Conservation (phyloP, 2,329 filamentous ascomycete species). For the Bipolaris cookei region DNA sequence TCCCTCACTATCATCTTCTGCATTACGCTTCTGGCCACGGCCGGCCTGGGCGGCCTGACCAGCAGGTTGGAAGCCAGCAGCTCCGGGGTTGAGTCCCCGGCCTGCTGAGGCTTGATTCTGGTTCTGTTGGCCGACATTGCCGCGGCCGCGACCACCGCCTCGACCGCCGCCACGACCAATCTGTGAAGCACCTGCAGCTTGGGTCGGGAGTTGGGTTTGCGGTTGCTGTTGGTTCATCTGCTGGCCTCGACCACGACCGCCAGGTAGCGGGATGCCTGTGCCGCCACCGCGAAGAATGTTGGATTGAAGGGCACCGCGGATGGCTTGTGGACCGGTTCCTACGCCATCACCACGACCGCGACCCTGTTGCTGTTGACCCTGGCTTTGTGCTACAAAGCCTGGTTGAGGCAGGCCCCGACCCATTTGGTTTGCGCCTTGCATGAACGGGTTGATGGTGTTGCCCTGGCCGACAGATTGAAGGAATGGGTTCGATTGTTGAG, state of each 20-base stretch:
- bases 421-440: slow-evolving; percentile 20
- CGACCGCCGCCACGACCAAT: slow-evolving; percentile 39
- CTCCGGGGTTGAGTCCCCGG: slow-evolving; percentile 45
- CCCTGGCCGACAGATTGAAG: slow-evolving; percentile 19
- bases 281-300: slow-evolving; percentile 42
- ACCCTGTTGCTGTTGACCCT: slow-evolving; percentile 29
- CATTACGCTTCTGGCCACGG: slow-evolving; percentile 43
- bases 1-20: slow-evolving; percentile 40
- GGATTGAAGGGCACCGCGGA: slow-evolving; percentile 38
- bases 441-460: slow-evolving; percentile 20
- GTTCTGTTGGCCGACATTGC: slow-evolving; percentile 17
- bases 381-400: slow-evolving; percentile 30
- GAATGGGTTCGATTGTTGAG: slow-evolving; percentile 19
- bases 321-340: slow-evolving; percentile 33
- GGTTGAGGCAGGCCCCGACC: slow-evolving; percentile 35
- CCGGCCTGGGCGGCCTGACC: slow-evolving; percentile 31
- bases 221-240: slow-evolving; percentile 24
- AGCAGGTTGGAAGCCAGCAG: slow-evolving; percentile 44
- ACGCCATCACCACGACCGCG: slow-evolving; percentile 13
- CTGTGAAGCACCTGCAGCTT: slow-evolving; percentile 25
- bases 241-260: slow-evolving; percentile 33
- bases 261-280: slow-evolving; percentile 42
- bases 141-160: slow-evolving; percentile 31
- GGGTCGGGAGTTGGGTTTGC: slow-evolving; percentile 8
- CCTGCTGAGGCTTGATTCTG: slow-evolving; percentile 29